Conservation (phyloP, 106 monocot species). For the Amphibolis antarctica region DNA sequence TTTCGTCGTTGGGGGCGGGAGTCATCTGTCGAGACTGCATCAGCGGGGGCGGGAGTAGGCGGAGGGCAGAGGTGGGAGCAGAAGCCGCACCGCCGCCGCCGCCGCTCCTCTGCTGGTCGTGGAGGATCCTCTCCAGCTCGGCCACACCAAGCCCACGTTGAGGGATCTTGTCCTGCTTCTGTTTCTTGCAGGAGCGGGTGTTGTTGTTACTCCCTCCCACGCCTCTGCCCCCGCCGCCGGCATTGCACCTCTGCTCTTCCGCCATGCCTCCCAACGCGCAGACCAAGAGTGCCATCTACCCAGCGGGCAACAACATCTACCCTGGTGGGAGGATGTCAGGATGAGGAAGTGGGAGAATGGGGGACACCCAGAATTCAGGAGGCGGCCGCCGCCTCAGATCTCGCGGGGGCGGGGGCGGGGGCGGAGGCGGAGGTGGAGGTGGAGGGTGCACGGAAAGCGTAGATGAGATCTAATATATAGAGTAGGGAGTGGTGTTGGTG, state of each 20-base stretch:
- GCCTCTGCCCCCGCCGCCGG: not conserved
- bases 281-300: not conserved
- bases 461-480: not conserved
- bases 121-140: conserved; percentile 63
- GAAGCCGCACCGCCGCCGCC: not conserved
- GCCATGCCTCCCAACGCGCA: not conserved
- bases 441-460: not conserved
- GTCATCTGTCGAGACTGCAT: not conserved
- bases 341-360: not conserved
- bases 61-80: not conserved
- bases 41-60: not conserved
- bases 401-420: not conserved
- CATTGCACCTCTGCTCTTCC: conserved; percentile 1
- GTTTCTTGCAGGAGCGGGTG: conserved; percentile 28
- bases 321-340: too few species aligned
- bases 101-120: conserved; percentile 31
- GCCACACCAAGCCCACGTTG: conserved; percentile 85
- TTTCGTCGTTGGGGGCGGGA: not conserved
- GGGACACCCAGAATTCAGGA: not conserved
- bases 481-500: not conserved
- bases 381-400: conserved; percentile 2
- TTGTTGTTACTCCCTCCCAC: not conserved
- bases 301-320: not conserved
- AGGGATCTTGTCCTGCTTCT: conserved; percentile 39
- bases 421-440: not conserved